These are phyloP conservation scores for Colletotrichum neosansevieriae DNA, from an alignment of 2,329 filamentous ascomycete species.

Conservation along the genomic window DNA sequence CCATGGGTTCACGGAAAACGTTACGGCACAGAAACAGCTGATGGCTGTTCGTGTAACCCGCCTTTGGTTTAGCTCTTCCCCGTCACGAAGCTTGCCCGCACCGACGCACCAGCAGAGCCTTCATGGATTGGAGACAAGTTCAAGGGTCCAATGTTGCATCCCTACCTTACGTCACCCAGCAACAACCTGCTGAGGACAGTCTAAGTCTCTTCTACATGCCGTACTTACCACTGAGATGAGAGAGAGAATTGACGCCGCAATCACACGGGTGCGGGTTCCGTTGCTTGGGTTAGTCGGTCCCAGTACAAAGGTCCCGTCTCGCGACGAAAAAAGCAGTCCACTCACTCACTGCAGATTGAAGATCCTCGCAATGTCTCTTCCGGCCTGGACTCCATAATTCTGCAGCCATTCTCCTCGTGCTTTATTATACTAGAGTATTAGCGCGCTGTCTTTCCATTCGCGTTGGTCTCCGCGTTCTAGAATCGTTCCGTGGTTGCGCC, in stretches of 20 bases:
- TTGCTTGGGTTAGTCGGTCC: neutral
- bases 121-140: neutral
- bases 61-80: constrained; percentile 23
- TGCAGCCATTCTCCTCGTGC: neutral
- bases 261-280: constrained; percentile 8
- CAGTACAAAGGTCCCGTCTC: constrained; percentile 13
- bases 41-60: constrained; percentile 16
- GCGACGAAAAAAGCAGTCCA: constrained; percentile 3
- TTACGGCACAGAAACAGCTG: constrained; percentile 40
- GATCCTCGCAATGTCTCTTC: constrained; percentile 20
- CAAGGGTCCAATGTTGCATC: constrained; percentile 19
- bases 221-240: neutral
- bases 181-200: neutral
- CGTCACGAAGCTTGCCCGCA: constrained; percentile 13
- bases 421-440: neutral
- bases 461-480: constrained; percentile 17
- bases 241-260: neutral
- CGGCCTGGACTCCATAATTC: constrained; percentile 31
- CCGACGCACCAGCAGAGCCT: constrained; percentile 12
- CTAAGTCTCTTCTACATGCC: neutral
- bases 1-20: constrained; percentile 39
- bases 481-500: constrained; percentile 34
- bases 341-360: neutral
- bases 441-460: constrained; percentile 3
- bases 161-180: constrained; percentile 24